Evolutionary conservation across 257 asterid species (phyloP), one percentile per base, ranked within the genome.

Genomic region (Solanum lycopersicoides): DNA sequence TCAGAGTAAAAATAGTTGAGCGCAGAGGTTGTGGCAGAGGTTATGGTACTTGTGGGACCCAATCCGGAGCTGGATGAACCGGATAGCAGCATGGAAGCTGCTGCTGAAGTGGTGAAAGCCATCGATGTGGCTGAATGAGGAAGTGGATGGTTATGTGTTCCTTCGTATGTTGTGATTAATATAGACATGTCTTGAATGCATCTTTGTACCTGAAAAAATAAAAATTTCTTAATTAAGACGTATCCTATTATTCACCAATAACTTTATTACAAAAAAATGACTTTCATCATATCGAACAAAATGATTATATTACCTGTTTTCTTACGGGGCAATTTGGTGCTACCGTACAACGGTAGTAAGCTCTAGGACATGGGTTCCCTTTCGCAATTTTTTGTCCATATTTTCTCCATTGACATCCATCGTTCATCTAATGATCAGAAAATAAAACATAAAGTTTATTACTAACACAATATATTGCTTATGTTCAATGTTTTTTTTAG

Each of bases 351-450:
- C 99, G 98, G 63, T 97, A 97, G 87, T 97, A 97, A 35, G 99
- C 98, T 86, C 99, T 89, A n/a, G 99, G 99, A 90, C 99, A 95
- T 5, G 99, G 99, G 44, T 97, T 97, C 13, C 98, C 98, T 88
- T 97, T 97, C 4, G 99, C 94, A 65, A 95, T 93, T 93, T 97
- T 97, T 66, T 97, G 99, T 12, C 99, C 99, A 60, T 97, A 97
- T 92, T 97, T 97, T 83, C 99, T 94, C 99, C 99, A 97, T 91
- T 97, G 99, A 63, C 99, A 97, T 18, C 99, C 99, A 91, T 95
- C 99, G 86, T 92, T 95, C 98, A 97, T 95, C 98, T 95, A 60
- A 85, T 71, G 14, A 11, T 63, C 7, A 42, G 21, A 16, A 56
- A 1, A 16, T 3, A 45, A 15, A 10, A 76, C 47, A 41, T 4